phyloP scores from a whole-genome alignment of 495 filamentous ascomycete genomes.

The Xylona heveae region DNA sequence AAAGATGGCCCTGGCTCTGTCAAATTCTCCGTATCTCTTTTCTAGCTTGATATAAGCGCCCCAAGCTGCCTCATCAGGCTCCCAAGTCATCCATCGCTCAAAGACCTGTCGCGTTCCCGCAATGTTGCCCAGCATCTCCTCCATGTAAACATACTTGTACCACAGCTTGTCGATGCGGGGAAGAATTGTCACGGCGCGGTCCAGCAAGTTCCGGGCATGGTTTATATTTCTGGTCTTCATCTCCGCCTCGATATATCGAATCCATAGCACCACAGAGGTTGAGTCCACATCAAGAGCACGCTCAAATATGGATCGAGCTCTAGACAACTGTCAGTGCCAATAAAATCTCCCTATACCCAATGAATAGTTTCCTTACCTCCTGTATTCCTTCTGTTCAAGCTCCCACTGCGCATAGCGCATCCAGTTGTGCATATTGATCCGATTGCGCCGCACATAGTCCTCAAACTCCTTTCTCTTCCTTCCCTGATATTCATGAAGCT shows the following conservation, averaged over 20 bases:
- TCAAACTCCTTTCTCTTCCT: constrained; percentile 93
- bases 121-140: constrained; percentile 88
- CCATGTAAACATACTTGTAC: constrained; percentile 99
- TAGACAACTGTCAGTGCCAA: background rate
- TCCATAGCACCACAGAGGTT: constrained; percentile 62
- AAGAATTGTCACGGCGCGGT: constrained; percentile 82
- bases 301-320: constrained; percentile 85
- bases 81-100: constrained; percentile 96
- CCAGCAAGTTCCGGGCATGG: constrained; percentile 83
- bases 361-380: constrained; percentile 20
- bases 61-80: constrained; percentile 92
- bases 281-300: constrained; percentile 81
- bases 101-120: constrained; percentile 87
- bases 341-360: background rate
- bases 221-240: constrained; percentile 96
- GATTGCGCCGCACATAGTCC: constrained; percentile 88
- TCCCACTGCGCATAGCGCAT: constrained; percentile 96
- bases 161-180: constrained; percentile 87
- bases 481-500: constrained; percentile 93
- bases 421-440: constrained; percentile 97
- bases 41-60: constrained; percentile 89
- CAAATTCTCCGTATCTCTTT: constrained; percentile 81
- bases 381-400: constrained; percentile 93
- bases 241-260: constrained; percentile 88
- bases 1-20: constrained; percentile 67